Percentiles rank a stretch among this genome's conserved stretches.
Conservation (phyloP, 805 yeast species). For the Metschnikowia lachancei region DNA sequence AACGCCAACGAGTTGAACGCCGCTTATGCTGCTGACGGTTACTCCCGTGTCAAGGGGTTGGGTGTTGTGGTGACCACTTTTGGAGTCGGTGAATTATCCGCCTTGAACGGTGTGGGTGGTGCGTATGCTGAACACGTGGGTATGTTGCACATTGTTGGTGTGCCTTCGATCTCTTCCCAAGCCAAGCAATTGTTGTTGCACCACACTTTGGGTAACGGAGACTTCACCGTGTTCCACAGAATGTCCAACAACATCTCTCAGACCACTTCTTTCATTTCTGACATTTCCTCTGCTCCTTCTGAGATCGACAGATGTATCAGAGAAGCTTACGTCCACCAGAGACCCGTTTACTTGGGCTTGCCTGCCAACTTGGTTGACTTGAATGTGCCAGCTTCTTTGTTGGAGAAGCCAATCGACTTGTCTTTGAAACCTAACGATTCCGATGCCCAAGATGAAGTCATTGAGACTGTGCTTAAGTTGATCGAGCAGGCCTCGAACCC, state of each 20-base stretch:
- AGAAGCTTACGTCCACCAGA: slow-evolving; percentile 65
- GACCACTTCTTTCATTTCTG: slow-evolving; percentile 63
- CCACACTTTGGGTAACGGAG: slow-evolving; percentile 83
- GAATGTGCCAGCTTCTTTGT: slow-evolving; percentile 52
- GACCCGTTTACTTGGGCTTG: slow-evolving; percentile 80
- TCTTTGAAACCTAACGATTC: slow-evolving; percentile 54
- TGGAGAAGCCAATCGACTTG: slow-evolving; percentile 66
- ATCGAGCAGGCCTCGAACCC: slow-evolving; percentile 64
- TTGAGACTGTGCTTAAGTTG: slow-evolving; percentile 48
- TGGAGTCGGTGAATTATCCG: slow-evolving; percentile 87
- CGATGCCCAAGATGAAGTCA: slow-evolving; percentile 62
- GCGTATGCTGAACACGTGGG: slow-evolving; percentile 89
- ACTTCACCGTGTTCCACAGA: slow-evolving; percentile 71
- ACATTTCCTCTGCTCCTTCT: slow-evolving; percentile 61
- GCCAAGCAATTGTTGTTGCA: slow-evolving; percentile 71
- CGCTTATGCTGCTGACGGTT: slow-evolving; percentile 86
- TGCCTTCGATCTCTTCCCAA: slow-evolving; percentile 74
- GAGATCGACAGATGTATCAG: slow-evolving; percentile 73
- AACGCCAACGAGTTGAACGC: slow-evolving; percentile 89
- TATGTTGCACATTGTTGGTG: slow-evolving; percentile 79
- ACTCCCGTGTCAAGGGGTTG: slow-evolving; percentile 76
- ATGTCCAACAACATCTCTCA: slow-evolving; percentile 74
- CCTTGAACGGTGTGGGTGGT: slow-evolving; percentile 85
- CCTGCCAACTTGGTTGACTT: slow-evolving; percentile 79
- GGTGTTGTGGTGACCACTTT: slow-evolving; percentile 77